Evolutionary conservation across 176 grass and related monocot species (phyloP).

Genomic region (Carex littledalei): DNA sequence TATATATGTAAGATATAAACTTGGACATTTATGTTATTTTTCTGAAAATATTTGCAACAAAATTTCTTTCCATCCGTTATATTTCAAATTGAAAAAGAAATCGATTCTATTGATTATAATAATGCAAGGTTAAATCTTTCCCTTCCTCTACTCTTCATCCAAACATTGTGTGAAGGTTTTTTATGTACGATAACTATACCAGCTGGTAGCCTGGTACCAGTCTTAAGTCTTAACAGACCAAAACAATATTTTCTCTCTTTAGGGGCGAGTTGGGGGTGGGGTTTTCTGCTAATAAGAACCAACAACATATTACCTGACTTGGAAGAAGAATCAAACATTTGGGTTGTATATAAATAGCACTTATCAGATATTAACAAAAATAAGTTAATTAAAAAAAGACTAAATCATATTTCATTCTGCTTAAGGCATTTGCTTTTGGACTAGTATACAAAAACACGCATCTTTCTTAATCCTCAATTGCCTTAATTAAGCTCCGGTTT

Average conservation of each 20-base stretch:
- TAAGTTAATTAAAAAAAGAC: no score
- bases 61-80: no score
- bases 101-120: no score
- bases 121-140: no score
- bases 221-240: no score
- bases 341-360: background rate
- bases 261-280: background rate
- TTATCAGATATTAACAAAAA: background rate
- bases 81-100: no score
- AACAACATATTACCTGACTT: background rate
- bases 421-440: background rate
- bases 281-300: background rate
- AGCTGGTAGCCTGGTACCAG: background rate
- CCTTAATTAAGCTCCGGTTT: no score
- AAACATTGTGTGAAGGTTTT: no score
- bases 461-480: background rate
- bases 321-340: background rate
- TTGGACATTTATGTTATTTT: no score
- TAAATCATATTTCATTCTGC: background rate
- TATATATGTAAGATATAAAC: no score
- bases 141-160: no score
- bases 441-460: background rate
- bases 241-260: background rate
- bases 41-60: no score
- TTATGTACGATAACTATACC: background rate